A percentile compares a stretch with the other conserved stretches of the same genome.
Conservation (phyloP, 148 eudicot species). For the Gaultheria prostrata region DNA sequence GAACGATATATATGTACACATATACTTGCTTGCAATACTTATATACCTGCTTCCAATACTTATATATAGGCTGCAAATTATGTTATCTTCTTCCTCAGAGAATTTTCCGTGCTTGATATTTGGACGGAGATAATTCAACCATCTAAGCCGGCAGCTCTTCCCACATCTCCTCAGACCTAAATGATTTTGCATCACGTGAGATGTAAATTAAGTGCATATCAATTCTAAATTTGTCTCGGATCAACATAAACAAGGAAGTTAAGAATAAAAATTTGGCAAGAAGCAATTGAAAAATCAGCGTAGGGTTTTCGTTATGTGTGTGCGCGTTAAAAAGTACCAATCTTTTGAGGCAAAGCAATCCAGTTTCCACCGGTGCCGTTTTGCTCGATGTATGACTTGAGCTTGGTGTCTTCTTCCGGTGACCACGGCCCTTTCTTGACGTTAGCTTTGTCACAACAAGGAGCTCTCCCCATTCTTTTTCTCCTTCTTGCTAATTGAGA, state of each 20-base stretch:
- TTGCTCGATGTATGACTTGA: conserved; percentile 56
- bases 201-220: background rate
- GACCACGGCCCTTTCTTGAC: conserved; percentile 76
- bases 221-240: background rate
- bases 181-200: background rate
- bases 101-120: conserved; percentile 88
- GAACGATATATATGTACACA: background rate
- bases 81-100: conserved; percentile 82
- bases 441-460: conserved; percentile 68
- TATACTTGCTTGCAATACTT: too few relatives aligned
- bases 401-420: conserved; percentile 62
- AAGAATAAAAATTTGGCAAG: background rate
- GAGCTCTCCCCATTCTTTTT: conserved; percentile 64
- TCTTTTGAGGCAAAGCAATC: conserved; percentile 70
- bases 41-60: conserved; percentile 90
- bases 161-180: conserved; percentile 88
- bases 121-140: conserved; percentile 90
- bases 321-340: conserved; percentile 28
- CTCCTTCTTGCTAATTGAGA: conserved; percentile 10
- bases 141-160: conserved; percentile 83
- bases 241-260: background rate
- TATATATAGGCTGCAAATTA: conserved; percentile 77
- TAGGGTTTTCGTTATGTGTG: background rate
- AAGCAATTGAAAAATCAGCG: background rate
- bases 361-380: conserved; percentile 65